Evolutionary conservation across 331 rosid genomes (phyloP), one percentile per base, ranked within the genome.

Genomic region (Pyrus hybrid): DNA sequence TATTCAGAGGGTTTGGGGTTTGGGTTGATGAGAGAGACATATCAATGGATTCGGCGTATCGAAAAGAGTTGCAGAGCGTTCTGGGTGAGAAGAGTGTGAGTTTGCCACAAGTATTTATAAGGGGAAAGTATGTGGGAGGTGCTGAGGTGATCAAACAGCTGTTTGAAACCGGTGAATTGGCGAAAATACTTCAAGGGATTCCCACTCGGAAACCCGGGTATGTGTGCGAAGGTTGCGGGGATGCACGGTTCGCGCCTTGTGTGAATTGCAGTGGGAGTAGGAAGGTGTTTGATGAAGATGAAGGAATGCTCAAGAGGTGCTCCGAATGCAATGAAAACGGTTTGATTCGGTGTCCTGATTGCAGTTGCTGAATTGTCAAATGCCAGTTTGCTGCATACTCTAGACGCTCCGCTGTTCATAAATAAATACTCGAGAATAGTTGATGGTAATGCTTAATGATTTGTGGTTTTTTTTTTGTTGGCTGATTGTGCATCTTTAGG

Each of bases 1-100:
- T 95, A 13, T 86, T 95, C 60, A 82, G 86, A 70, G 97, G 99
- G 49, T 95, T 95, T 73, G 86, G 99, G 86, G 87, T 95, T 71
- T 92, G 99, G 97, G 88, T 95, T 21, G 99, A 95, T 13, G 99
- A 92, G 75, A 85, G 99, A 14, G 99, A 95, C 32, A 80, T 95
- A 29, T 90, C 97, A 6, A 92, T 95, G 97, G 97, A 95, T 69
- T 72, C 87, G 0, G 93, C 72, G 1, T 95, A 85, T 54, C 77
- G 75, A 72, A 89, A 80, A 43, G 99, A 95, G 86, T 76, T 95
- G 84, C 91, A 89, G 82, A 60, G 90, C 63, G 91, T 82, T 28
- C 35, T 95, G 82, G 96, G 90, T 0, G 89, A 86, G 79, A 80
- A 84, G 68, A 89, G 84, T 18, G 91, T 89, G 73, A 71, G 86